Conservation (phyloP, 306 rosid species). For the Prosopis cineraria region DNA sequence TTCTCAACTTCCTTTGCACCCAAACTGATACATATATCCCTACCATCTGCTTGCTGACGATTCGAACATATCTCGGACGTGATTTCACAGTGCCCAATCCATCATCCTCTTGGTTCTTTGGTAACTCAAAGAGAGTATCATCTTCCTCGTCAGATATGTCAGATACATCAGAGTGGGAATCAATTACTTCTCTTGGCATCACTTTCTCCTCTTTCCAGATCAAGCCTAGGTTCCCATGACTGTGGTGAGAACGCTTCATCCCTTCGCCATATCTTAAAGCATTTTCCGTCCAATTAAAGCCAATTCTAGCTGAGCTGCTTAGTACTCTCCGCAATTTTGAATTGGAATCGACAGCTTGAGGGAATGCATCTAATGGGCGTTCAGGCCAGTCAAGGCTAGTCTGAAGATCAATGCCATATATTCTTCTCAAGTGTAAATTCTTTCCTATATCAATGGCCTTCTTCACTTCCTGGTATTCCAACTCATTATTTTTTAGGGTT, state of each 20-base stretch:
- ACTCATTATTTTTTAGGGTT: slow-evolving; percentile 32
- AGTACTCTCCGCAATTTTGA: slow-evolving; percentile 74
- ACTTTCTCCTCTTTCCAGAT: slow-evolving; percentile 50
- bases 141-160: slow-evolving; percentile 54
- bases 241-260: slow-evolving; percentile 62
- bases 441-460: slow-evolving; percentile 49
- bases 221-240: slow-evolving; percentile 63
- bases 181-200: slow-evolving; percentile 52
- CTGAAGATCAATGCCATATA: slow-evolving; percentile 60
- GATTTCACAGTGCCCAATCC: slow-evolving; percentile 34
- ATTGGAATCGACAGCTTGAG: slow-evolving; percentile 63
- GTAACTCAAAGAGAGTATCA: slow-evolving; percentile 54
- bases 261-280: slow-evolving; percentile 42
- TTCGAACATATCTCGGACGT: slow-evolving; percentile 64
- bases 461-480: slow-evolving; percentile 45
- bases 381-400: slow-evolving; percentile 87
- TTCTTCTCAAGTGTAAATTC: slow-evolving; percentile 59
- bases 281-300: slow-evolving; percentile 53
- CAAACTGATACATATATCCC: slow-evolving; percentile 91
- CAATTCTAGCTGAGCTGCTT: slow-evolving; percentile 84
- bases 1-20: slow-evolving; percentile 89
- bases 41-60: slow-evolving; percentile 98
- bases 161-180: slow-evolving; percentile 51
- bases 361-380: slow-evolving; percentile 71
- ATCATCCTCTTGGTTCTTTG: slow-evolving; percentile 30